These are phyloP conservation scores for Magnolia kwangsiensis DNA, from an alignment of 164 flowering plant genomes.

Conservation along the genomic window DNA sequence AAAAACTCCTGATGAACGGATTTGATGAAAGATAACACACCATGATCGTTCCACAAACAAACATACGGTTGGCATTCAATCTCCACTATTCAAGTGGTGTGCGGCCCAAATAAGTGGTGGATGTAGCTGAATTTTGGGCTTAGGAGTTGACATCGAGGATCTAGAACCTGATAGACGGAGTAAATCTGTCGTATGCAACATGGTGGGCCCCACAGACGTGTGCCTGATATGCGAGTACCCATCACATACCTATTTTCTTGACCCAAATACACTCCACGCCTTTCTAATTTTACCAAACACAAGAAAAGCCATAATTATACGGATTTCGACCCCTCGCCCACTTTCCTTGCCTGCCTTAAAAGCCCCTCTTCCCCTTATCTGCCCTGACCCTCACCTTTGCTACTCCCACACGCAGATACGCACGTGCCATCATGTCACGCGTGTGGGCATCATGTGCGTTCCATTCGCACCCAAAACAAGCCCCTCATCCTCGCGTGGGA, in stretches of 20 bases:
- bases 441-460: no score
- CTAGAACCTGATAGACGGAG: not conserved
- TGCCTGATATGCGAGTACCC: not conserved
- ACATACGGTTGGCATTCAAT: no score
- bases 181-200: not conserved
- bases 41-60: no score
- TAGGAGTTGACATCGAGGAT: no score
- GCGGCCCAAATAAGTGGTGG: no score
- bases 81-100: no score
- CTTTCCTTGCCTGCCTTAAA: conserved; percentile 18
- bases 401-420: not conserved
- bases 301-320: not conserved
- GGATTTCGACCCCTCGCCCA: conserved; percentile 16
- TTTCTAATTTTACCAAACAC: conserved; percentile 4
- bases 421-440: not conserved
- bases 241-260: not conserved
- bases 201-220: not conserved
- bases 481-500: no score
- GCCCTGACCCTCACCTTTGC: not conserved
- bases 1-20: no score
- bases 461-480: no score
- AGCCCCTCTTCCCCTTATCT: conserved; percentile 9
- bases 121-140: no score
- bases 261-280: conserved; percentile 1
- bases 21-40: no score